phyloP scores from a whole-genome alignment of 257 asterid genomes.

The Solanum gracilifrons region DNA sequence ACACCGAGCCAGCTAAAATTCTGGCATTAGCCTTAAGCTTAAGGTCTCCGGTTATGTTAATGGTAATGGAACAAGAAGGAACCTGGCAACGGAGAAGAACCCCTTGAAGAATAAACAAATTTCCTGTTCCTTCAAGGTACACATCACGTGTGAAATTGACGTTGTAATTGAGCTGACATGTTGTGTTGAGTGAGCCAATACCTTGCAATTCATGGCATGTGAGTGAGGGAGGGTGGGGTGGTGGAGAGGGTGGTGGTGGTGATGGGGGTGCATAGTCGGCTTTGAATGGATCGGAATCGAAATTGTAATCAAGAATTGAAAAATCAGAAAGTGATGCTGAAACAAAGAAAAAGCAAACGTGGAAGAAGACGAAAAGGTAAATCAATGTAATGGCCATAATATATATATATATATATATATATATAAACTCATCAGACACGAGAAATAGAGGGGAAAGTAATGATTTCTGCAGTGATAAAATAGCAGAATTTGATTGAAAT shows the following conservation, averaged over 20 bases:
- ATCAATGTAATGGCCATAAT: not conserved
- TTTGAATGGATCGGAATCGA: slow-evolving; percentile 6
- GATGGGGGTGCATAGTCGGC: slow-evolving; percentile 39
- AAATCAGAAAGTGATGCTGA: not conserved
- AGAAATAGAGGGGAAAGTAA: not conserved
- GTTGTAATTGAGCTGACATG: slow-evolving; percentile 63
- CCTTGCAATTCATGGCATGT: slow-evolving; percentile 55
- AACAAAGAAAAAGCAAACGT: not conserved
- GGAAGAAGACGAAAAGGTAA: not conserved
- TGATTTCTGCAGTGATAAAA: not conserved
- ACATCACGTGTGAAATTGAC: slow-evolving; percentile 47
- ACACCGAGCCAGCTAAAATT: slow-evolving; percentile 46
- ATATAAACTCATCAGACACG: not conserved
- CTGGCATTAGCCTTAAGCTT: slow-evolving; percentile 27
- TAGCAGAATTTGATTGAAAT: not conserved
- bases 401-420: not conserved
- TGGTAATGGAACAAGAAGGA: slow-evolving; percentile 39
- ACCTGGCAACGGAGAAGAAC: slow-evolving; percentile 42
- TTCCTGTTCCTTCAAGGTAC: slow-evolving; percentile 44
- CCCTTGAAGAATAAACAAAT: slow-evolving; percentile 45
- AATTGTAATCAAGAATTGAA: slow-evolving; percentile 6
- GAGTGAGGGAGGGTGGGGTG: slow-evolving; percentile 41
- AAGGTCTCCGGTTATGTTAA: slow-evolving; percentile 53
- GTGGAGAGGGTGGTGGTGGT: slow-evolving; percentile 60
- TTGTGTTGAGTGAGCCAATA: slow-evolving; percentile 66